phyloP scores from a whole-genome alignment of 2,329 filamentous ascomycete genomes.

The Fusarium buharicum region DNA sequence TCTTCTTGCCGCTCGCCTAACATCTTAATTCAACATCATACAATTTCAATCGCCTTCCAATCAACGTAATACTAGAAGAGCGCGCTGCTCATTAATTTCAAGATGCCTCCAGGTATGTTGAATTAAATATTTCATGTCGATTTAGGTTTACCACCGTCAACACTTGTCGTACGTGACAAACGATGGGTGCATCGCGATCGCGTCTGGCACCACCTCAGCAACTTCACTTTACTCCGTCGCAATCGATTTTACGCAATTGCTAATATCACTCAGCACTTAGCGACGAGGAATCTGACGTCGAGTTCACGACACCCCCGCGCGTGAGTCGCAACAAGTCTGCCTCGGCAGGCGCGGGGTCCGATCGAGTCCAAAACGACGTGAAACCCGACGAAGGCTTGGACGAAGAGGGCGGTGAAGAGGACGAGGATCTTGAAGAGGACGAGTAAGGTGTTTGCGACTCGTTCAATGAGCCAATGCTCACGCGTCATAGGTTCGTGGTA shows the following conservation, averaged over 20 bases:
- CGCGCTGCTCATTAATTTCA: not conserved
- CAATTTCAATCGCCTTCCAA: not conserved
- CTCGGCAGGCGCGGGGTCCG: constrained; percentile 29
- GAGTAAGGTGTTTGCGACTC: constrained; percentile 51
- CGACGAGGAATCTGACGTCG: constrained; percentile 51
- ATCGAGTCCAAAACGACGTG: constrained; percentile 41
- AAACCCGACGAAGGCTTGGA: constrained; percentile 47
- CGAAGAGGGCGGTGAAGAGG: constrained; percentile 51
- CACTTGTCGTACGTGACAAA: constrained; percentile 6
- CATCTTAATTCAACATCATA: constrained; percentile 1
- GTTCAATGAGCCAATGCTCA: constrained; percentile 33
- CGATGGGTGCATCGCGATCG: constrained; percentile 18
- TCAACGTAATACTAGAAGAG: not conserved
- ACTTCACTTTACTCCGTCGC: constrained; percentile 5
- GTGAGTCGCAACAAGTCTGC: constrained; percentile 44
- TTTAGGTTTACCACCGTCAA: not conserved
- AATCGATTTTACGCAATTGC: constrained; percentile 8
- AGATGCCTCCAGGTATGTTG: constrained; percentile 46
- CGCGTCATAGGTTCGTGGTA: constrained; percentile 70
- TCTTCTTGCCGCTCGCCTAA: not conserved
- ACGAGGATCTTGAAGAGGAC: constrained; percentile 56
- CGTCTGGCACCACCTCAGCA: constrained; percentile 1
- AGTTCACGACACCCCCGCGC: constrained; percentile 40
- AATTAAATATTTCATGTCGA: no score
- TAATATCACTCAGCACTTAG: constrained; percentile 51